phyloP scores from a whole-genome alignment of 192 early-diverging fungal species.

The Neocallimastix lanati region DNA sequence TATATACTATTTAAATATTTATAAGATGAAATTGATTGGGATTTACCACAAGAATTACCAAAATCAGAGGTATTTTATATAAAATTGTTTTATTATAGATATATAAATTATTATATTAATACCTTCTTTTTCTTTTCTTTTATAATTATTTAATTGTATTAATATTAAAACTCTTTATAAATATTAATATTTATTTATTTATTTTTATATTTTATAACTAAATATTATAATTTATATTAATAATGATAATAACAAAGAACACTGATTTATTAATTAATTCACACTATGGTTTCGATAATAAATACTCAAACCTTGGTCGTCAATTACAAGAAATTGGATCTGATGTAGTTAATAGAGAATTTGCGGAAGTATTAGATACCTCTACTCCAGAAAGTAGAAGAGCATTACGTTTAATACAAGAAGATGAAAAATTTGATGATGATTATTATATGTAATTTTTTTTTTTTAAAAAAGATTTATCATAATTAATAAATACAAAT shows the following conservation, averaged over 20 bases:
- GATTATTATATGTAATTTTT: constrained; percentile 67
- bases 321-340: constrained; percentile 42
- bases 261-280: constrained; percentile 2
- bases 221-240: too few species aligned
- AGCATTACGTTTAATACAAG: constrained; percentile 35
- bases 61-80: constrained; percentile 13
- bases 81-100: too few species aligned
- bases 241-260: neutral
- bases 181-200: too few species aligned
- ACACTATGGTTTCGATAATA: constrained; percentile 81
- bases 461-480: neutral
- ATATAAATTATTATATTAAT: too few species aligned
- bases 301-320: constrained; percentile 55
- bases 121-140: too few species aligned
- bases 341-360: constrained; percentile 25
- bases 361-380: constrained; percentile 12
- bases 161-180: too few species aligned
- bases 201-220: too few species aligned
- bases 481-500: too few species aligned
- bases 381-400: constrained; percentile 31
- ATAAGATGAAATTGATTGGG: constrained; percentile 65
- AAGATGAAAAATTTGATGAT: constrained; percentile 77
- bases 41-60: constrained; percentile 50
- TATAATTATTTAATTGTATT: too few species aligned
- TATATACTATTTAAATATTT: too few species aligned